Percentiles rank a stretch among this genome's conserved stretches.
phyloP scores from a whole-genome alignment of 2,329 filamentous ascomycete genomes.

The Trichoderma sp. region DNA sequence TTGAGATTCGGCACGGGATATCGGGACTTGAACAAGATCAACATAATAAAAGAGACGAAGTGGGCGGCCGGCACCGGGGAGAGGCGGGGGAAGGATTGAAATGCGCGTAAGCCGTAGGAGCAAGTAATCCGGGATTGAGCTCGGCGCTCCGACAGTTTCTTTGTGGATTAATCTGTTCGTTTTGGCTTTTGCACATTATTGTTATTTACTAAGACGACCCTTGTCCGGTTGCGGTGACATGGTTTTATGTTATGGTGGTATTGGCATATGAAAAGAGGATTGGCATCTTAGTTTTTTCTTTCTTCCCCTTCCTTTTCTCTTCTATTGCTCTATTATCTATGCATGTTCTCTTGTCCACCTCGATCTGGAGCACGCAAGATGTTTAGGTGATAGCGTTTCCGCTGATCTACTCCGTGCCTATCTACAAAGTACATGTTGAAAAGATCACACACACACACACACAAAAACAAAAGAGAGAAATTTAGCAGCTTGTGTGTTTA shows the following conservation, averaged over 20 bases:
- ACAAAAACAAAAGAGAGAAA: background rate
- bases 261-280: background rate
- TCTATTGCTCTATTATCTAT: background rate
- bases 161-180: background rate
- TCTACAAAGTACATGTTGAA: background rate
- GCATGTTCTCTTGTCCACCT: background rate
- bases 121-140: constrained; percentile 3
- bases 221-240: background rate
- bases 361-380: background rate
- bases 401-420: background rate
- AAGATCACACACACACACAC: too few relatives aligned
- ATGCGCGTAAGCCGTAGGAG: background rate
- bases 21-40: background rate
- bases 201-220: background rate
- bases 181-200: background rate
- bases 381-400: background rate
- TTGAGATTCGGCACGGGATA: background rate
- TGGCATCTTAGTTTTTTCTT: background rate
- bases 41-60: background rate
- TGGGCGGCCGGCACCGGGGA: background rate
- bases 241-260: background rate
- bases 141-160: background rate
- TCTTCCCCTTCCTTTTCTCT: background rate
- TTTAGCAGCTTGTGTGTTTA: background rate
- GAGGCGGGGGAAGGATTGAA: background rate